phyloP scores from a whole-genome alignment of 2,329 filamentous ascomycete species.

The Penicillium palitans region DNA sequence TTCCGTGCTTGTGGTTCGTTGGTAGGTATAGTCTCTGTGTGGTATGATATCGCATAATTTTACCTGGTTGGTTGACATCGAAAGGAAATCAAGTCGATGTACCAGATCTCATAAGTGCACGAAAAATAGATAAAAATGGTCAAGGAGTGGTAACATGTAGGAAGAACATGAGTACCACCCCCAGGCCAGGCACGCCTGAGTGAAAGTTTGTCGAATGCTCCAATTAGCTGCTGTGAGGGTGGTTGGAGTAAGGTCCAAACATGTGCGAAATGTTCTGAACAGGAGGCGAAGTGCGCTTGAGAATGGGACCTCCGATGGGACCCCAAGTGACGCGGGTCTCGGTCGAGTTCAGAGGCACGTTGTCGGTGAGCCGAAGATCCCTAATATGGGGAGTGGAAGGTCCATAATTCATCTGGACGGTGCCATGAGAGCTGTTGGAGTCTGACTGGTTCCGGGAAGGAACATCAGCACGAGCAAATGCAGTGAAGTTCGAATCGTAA shows the following conservation, averaged over 20 bases:
- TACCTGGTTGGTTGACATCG: background rate
- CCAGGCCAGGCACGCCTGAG: background rate
- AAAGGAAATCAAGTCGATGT: background rate
- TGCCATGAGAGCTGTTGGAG: background rate
- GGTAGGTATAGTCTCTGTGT: slow-evolving; percentile 1
- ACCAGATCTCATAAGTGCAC: slow-evolving; percentile 1
- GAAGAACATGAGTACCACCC: background rate
- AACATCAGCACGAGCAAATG: background rate
- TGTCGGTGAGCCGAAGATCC: background rate
- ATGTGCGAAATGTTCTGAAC: background rate
- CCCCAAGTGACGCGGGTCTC: slow-evolving; percentile 3
- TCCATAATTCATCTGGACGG: background rate
- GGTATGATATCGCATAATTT: background rate
- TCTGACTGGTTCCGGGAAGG: background rate
- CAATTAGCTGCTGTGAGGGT: background rate
- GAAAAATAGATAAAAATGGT: background rate
- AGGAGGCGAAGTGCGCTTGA: background rate
- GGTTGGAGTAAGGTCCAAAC: background rate
- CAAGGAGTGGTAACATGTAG: background rate
- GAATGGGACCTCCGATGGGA: slow-evolving; percentile 4
- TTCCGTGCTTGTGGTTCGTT: background rate
- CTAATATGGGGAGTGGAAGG: background rate
- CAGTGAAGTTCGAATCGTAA: background rate
- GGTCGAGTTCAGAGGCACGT: background rate
- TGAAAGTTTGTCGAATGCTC: background rate